A percentile compares a stretch with the other conserved stretches of the same genome.
These are phyloP conservation scores for Alternaria ethzedia DNA, from an alignment of 2,329 filamentous ascomycete genomes.

Conservation along the genomic window DNA sequence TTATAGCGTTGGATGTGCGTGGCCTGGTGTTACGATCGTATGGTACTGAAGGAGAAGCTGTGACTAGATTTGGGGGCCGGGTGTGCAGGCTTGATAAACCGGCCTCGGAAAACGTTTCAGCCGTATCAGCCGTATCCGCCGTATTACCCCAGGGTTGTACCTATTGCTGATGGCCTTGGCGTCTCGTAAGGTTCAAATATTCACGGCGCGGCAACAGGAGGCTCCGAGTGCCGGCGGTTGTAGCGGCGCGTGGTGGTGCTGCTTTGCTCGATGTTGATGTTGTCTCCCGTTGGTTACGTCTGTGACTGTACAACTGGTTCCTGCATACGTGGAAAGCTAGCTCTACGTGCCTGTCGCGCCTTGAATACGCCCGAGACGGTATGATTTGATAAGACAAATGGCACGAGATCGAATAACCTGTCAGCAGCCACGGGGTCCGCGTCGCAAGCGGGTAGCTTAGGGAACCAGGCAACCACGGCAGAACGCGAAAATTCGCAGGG, in stretches of 20 bases:
- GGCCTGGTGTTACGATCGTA: not conserved
- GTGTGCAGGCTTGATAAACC: not conserved
- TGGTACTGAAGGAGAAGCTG: not conserved
- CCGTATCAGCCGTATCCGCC: not conserved
- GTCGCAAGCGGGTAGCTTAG: not conserved
- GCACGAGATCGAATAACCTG: not conserved
- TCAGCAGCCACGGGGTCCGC: not conserved
- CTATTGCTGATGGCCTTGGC: not conserved
- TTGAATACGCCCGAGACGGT: not conserved
- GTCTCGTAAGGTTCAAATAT: not conserved
- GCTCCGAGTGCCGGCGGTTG: conserved; percentile 46
- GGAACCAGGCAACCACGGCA: not conserved
- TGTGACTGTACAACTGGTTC: not conserved
- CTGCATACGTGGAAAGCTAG: not conserved
- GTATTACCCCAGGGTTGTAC: not conserved
- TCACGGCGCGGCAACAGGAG: conserved; percentile 22
- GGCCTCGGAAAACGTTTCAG: not conserved
- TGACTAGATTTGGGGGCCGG: not conserved
- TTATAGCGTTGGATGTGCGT: not conserved
- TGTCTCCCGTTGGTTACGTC: conserved; percentile 11
- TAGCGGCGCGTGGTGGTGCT: conserved; percentile 26
- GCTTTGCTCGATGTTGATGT: conserved; percentile 17
- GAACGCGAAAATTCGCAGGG: not conserved
- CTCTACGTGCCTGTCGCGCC: not conserved
- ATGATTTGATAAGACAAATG: not conserved